Percentiles rank a stretch among this genome's conserved stretches.
Evolutionary conservation across 139 green algal species (phyloP).

Genomic region (Ulvella scutata): DNA sequence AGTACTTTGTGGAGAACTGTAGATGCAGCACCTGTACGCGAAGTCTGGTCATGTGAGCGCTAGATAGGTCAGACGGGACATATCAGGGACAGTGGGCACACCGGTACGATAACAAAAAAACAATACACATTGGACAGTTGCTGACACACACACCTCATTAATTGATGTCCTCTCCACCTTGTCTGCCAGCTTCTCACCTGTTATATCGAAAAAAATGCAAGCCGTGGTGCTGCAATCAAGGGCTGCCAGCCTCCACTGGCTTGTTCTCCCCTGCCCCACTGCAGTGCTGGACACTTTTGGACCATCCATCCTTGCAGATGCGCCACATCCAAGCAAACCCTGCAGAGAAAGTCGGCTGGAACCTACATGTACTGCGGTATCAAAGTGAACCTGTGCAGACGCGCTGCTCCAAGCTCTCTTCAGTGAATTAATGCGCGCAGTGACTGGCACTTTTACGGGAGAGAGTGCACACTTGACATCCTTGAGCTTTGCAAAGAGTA

Average conservation of each 20-base stretch:
- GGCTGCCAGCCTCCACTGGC: constrained; percentile 68
- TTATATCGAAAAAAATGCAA: constrained; percentile 67
- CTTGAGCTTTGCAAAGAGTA: no score
- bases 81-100: not conserved
- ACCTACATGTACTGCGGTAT: no score
- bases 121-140: not conserved
- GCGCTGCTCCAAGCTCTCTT: no score
- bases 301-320: constrained; percentile 69
- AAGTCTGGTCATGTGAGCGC: not conserved
- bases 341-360: no score
- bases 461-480: constrained; percentile 45
- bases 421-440: no score
- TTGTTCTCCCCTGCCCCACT: constrained; percentile 81
- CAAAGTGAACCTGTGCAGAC: no score
- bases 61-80: not conserved
- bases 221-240: constrained; percentile 63
- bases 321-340: constrained; percentile 68
- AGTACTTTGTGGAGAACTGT: constrained; percentile 86
- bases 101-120: not conserved
- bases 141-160: not conserved
- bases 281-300: constrained; percentile 51
- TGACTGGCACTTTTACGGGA: not conserved
- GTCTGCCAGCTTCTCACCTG: constrained; percentile 11
- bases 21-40: constrained; percentile 17
- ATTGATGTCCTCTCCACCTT: not conserved